Conservation (phyloP, 169 alveolate genomes). For the Plasmodium blacklocki region DNA sequence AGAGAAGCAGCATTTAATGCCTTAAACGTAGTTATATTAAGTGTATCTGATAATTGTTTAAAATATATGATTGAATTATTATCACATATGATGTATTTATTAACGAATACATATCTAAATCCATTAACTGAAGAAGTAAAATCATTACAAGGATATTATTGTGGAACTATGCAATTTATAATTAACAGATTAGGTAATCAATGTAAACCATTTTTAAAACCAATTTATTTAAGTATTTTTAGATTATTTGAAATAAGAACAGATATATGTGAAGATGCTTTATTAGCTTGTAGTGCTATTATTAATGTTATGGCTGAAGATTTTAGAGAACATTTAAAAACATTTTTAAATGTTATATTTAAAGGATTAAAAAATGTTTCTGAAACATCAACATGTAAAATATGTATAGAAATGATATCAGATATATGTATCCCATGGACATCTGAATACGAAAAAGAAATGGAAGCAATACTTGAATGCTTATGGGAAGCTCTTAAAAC, state of each 20-base stretch:
- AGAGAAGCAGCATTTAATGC: slow-evolving; percentile 83
- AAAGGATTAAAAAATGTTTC: slow-evolving; percentile 74
- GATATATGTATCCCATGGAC: slow-evolving; percentile 88
- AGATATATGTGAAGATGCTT: slow-evolving; percentile 87
- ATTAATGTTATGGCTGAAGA: slow-evolving; percentile 82
- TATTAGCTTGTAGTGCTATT: slow-evolving; percentile 88
- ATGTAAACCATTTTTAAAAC: slow-evolving; percentile 75
- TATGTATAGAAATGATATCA: slow-evolving; percentile 88
- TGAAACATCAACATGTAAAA: slow-evolving; percentile 77
- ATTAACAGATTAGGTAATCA: slow-evolving; percentile 80
- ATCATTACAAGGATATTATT: slow-evolving; percentile 74
- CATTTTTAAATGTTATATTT: slow-evolving; percentile 77
- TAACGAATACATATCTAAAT: slow-evolving; percentile 72
- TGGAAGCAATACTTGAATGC: slow-evolving; percentile 78
- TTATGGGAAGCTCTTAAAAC: slow-evolving; percentile 80
- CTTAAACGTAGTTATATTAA: slow-evolving; percentile 79
- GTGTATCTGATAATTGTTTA: slow-evolving; percentile 79
- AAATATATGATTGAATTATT: slow-evolving; percentile 82
- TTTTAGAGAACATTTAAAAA: slow-evolving; percentile 70
- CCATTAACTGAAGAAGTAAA: slow-evolving; percentile 78
- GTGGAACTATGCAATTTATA: slow-evolving; percentile 86
- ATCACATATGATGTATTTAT: slow-evolving; percentile 76
- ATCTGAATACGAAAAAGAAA: slow-evolving; percentile 78
- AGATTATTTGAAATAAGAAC: slow-evolving; percentile 65
- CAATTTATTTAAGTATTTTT: slow-evolving; percentile 77